phyloP scores from a whole-genome alignment of 1,284 basidiomycete species.

The Trichosporon ovoides region DNA sequence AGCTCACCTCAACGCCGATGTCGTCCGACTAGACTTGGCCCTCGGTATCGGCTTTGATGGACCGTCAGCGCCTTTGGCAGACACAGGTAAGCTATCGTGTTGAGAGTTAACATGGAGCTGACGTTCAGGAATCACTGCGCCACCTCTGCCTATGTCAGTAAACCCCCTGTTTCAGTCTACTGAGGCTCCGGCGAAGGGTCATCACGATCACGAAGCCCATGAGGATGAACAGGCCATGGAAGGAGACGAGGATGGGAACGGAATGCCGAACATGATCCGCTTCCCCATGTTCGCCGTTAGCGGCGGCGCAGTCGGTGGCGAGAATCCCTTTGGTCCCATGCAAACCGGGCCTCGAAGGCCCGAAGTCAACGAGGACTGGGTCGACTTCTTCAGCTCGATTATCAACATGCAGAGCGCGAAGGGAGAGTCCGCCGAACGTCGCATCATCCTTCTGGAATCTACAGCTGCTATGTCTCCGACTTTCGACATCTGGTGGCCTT shows the following conservation, averaged over 20 bases:
- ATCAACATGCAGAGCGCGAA: conserved; percentile 29
- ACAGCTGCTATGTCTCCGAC: conserved; percentile 67
- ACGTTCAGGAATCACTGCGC: conserved; percentile 22
- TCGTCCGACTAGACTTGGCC: conserved; percentile 63
- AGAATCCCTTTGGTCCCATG: conserved; percentile 9
- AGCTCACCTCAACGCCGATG: conserved; percentile 64
- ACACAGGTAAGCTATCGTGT: conserved; percentile 56
- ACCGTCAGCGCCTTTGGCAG: conserved; percentile 51
- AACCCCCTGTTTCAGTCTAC: conserved; percentile 59
- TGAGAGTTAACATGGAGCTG: conserved; percentile 2
- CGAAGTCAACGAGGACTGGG: conserved; percentile 26
- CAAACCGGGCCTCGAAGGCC: background rate
- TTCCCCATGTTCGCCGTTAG: conserved; percentile 13
- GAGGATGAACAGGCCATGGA: conserved; percentile 14
- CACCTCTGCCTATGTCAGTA: conserved; percentile 12
- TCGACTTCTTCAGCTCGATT: conserved; percentile 30
- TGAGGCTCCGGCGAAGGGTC: conserved; percentile 46
- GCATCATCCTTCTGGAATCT: conserved; percentile 78
- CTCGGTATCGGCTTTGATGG: conserved; percentile 66
- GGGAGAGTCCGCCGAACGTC: conserved; percentile 28
- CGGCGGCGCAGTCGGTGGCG: conserved; percentile 8
- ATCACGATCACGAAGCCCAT: conserved; percentile 9
- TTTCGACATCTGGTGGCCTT: conserved; percentile 70
- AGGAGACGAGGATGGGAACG: conserved; percentile 13
- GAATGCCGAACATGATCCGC: conserved; percentile 17